Evolutionary conservation across 805 yeast genomes (phyloP), one percentile per base, ranked within the genome.

Genomic region (Yarrowia osloensis): DNA sequence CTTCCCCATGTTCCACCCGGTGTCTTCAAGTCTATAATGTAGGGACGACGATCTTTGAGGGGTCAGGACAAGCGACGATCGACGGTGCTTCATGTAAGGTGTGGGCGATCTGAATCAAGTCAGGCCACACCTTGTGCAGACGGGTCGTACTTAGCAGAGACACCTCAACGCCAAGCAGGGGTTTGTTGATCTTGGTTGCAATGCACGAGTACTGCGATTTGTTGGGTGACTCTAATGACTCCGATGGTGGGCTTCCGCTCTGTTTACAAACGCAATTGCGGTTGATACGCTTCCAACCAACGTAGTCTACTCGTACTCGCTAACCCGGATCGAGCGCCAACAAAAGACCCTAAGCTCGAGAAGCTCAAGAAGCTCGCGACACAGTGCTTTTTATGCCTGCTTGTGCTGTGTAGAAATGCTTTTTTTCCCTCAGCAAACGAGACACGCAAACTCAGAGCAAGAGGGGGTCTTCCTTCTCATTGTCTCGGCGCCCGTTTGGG

Each of bases 31-130:
- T 47, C 31, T n/a, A 47, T 24, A n/a, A 49, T 31, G 57, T 31
- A 33, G 57, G 40, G 57, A 33, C 40, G 57, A 13, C 57, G 57
- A 50, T 50, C 57, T 50, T 50, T 50, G 57, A 50, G 57, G 57
- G 57, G 57, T 50, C 57, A 33, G 33, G 57, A 50, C 57, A 50
- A 50, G 57, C 17, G 29, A 4, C 13, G 57, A 50, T 50, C 57
- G 50, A 2, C 47, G 19, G 15, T 22, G 49, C 15, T 49, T 37
- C 55, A 31, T 33, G 57, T 50, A 50, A 49, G 54, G 54, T 49
- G 37, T 4, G 17, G 54, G 1, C 54, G 37, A 49, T 49, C 54
- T 49, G n/a, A 26, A 17, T 29, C 54, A 29, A 29, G 57, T 50
- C 57, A 50, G 57, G 40, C 57, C 57, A 50, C 22, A 50, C 22